These are phyloP conservation scores for Clavispora fructus DNA, from an alignment of 805 yeast species.

Conservation along the genomic window DNA sequence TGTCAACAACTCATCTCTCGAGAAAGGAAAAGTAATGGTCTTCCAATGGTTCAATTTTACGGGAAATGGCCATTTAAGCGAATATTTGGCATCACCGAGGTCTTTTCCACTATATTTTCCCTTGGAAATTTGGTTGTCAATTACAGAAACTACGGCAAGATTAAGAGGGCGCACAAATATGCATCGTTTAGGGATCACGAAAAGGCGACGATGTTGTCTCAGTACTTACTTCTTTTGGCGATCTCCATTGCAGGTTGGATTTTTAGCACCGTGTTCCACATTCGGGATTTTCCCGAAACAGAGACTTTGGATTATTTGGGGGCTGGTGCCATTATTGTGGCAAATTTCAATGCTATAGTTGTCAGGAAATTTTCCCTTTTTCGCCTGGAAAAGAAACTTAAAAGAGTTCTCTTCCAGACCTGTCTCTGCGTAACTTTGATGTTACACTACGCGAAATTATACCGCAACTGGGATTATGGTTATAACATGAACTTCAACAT, in stretches of 20 bases:
- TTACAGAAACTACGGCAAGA: conserved; percentile 23
- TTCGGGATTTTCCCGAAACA: conserved; percentile 31
- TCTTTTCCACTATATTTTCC: conserved; percentile 31
- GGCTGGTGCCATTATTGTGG: conserved; percentile 33
- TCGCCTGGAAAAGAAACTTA: conserved; percentile 4
- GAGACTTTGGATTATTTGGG: conserved; percentile 40
- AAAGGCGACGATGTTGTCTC: conserved; percentile 22
- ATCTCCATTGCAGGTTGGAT: conserved; percentile 34
- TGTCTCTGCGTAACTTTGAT: conserved; percentile 15
- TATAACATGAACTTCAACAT: conserved; percentile 32
- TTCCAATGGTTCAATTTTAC: conserved; percentile 33
- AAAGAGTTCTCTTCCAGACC: conserved; percentile 15
- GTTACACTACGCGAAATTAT: conserved; percentile 25
- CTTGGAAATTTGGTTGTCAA: conserved; percentile 32
- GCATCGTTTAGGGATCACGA: conserved; percentile 10
- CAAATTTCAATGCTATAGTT: conserved; percentile 31
- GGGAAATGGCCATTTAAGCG: conserved; percentile 43
- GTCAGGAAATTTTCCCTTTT: conserved; percentile 28
- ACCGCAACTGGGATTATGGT: conserved; percentile 33
- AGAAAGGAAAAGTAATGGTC: conserved; percentile 13
- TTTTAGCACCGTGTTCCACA: conserved; percentile 34
- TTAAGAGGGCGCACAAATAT: conserved; percentile 22
- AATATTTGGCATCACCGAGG: conserved; percentile 32
- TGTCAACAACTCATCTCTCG: conserved; percentile 33
- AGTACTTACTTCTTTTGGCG: conserved; percentile 23